Percentiles rank a stretch among this genome's conserved stretches.
Conservation (phyloP, 306 rosid species). For the Glycine tomentella region DNA sequence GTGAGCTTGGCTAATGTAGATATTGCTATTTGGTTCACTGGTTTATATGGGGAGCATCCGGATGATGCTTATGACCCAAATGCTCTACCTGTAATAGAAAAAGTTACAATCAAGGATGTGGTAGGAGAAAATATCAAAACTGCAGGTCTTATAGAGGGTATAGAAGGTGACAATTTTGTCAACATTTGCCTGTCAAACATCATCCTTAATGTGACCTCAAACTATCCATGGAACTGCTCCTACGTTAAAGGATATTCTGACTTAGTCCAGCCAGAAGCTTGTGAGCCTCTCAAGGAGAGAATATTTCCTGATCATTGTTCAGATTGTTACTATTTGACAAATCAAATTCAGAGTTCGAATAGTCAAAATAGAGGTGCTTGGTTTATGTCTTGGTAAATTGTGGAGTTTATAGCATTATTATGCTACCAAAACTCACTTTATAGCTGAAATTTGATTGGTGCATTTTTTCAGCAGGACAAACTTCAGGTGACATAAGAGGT, state of each 20-base stretch:
- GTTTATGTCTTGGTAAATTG: conserved; percentile 66
- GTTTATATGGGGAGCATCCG: conserved; percentile 79
- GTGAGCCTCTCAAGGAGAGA: conserved; percentile 62
- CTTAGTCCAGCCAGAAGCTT: conserved; percentile 63
- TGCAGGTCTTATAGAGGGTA: conserved; percentile 78
- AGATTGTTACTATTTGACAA: conserved; percentile 69
- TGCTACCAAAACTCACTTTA: conserved; percentile 54
- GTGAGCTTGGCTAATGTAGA: conserved; percentile 64
- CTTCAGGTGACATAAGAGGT: conserved; percentile 54
- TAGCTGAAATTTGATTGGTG: conserved; percentile 63
- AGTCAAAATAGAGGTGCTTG: conserved; percentile 54
- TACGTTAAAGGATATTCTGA: conserved; percentile 69
- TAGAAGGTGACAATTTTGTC: conserved; percentile 65
- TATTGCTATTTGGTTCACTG: conserved; percentile 70
- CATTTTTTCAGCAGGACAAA: conserved; percentile 54
- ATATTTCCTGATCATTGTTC: conserved; percentile 69
- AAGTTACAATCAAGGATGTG: conserved; percentile 66
- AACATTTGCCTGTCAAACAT: conserved; percentile 72
- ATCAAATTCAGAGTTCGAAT: conserved; percentile 49
- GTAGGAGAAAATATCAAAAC: conserved; percentile 57
- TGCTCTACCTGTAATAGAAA: conserved; percentile 68
- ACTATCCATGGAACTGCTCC: conserved; percentile 80
- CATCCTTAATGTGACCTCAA: conserved; percentile 57
- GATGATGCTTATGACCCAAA: conserved; percentile 63
- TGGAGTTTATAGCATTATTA: conserved; percentile 53